Evolutionary conservation across 495 filamentous ascomycete species (phyloP), one percentile per base, ranked within the genome.

Genomic region (Diplogelasinospora grovesii): DNA sequence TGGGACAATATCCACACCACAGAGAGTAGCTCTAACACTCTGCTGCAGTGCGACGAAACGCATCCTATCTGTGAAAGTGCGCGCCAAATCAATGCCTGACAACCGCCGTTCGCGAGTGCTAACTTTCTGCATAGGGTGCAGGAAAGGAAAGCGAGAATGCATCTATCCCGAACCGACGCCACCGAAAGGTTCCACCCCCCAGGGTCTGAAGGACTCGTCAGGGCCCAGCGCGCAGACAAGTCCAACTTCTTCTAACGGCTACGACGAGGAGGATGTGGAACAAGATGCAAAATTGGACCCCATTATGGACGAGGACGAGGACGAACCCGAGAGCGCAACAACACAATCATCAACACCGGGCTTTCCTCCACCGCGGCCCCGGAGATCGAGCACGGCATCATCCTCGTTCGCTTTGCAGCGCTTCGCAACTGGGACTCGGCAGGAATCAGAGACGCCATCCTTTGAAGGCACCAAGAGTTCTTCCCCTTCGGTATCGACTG

Each of bases 141-240:
- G 78, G 39, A 95, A 94, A 61, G 88, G 87, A 23, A 83, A 75
- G 45, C 73, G 89, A 57, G 85, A 89, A 23, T 95, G 89, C 53
- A 67, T 78, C 36, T 95, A 90, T 60, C 86, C 88, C 8, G 83
- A 84, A 25, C 73, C 78, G 14, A 56, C 75, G n/a, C 63, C 73
- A 19, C 42, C 70, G 20, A 73, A 78, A 57, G 48, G 60, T 3
- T 61, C 67, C 15, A 53, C 63, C 29, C 68, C 65, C 49, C 52
- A 63, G 11, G 59, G 63, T 29, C 60, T 68, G 46, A 64, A 74
- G 63, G 50, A 70, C 27, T 42, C 70, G 49, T 21, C 68, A 55
- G 38, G 70, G 50, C 54, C 64, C 60, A 59, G 79, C 68, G 44
- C 78, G 71, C 63, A 65, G 29, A 46, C 54, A 31, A 73, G 68